Evolutionary conservation across 768 basidiomycete species (phyloP).

Genomic region (Naganishia antarctica): DNA sequence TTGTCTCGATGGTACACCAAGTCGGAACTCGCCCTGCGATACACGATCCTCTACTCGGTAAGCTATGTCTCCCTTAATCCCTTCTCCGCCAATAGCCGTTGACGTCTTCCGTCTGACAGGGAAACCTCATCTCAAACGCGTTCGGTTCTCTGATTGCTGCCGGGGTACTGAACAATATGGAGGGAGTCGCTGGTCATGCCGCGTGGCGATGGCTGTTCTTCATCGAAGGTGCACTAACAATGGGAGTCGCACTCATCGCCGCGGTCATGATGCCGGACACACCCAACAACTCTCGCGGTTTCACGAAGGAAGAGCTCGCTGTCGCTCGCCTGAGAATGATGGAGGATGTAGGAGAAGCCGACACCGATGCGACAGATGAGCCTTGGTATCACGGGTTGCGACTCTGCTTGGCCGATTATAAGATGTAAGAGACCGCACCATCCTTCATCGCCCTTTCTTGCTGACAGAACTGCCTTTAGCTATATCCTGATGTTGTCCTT

Average conservation of each 20-base stretch:
- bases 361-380: constrained; percentile 53
- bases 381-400: constrained; percentile 53
- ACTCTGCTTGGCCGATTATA: constrained; percentile 68
- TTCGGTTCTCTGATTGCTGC: constrained; percentile 74
- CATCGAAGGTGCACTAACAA: constrained; percentile 67
- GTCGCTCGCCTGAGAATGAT: constrained; percentile 53
- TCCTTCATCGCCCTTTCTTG: too few relatives aligned
- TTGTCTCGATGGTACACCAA: constrained; percentile 37
- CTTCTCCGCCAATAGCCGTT: neutral
- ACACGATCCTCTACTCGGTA: constrained; percentile 23
- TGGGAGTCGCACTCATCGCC: constrained; percentile 62
- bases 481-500: constrained; percentile 53
- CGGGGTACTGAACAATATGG: constrained; percentile 66
- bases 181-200: constrained; percentile 62
- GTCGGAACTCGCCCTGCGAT: constrained; percentile 30
- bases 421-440: too few relatives aligned
- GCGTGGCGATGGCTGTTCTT: constrained; percentile 72
- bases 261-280: constrained; percentile 61
- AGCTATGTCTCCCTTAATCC: neutral
- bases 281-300: constrained; percentile 45
- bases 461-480: too few relatives aligned
- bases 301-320: constrained; percentile 41
- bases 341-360: constrained; percentile 61
- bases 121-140: constrained; percentile 68
- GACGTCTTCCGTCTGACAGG: neutral